Evolutionary conservation across 148 eudicot species (phyloP), one percentile per base, ranked within the genome.

Genomic region (Nepenthes mirabilis): DNA sequence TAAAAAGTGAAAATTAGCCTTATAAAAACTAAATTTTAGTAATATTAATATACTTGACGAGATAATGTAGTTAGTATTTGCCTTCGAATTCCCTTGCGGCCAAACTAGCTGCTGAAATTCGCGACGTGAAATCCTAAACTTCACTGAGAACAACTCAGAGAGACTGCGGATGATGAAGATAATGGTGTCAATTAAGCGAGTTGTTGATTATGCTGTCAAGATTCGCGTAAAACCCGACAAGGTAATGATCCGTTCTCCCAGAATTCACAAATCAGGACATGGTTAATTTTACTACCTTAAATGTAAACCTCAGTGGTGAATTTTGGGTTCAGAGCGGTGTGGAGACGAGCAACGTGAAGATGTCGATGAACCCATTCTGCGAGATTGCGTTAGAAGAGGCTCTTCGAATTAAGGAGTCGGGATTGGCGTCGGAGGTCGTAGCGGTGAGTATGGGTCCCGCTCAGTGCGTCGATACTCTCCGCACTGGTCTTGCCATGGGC

Each of bases 361-460:
- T 93, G 97, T 93, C 99, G 50, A 93, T 93, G 99, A 86, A 93
- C 73, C 99, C 99, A 3, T 93, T 93, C 55, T 93, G 99, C 52
- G 99, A 93, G 65, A 93, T 93, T 37, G 99, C 85, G 0, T 54
- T 93, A n/a, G 99, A 93, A 69, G 99, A 93, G 68, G 99, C 99
- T 5, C 63, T 93, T n/a, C 76, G 84, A 35, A 74, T 93, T 10
- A 71, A 61, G 63, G 95, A 93, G 57, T 59, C 90, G 2, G 99
- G 99, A n/a, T 64, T 77, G 62, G 99, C 90, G n/a, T 74, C 91
- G 33, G 99, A 93, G 77, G 97, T 93, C 8, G 76, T 93, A 1
- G 91, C 95, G 0, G 91, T 89, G 2, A 84, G 84, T 45, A 77
- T 93, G 78, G 99, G 99, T 2, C 91, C 91, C 2, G 64, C 77